These are phyloP conservation scores for Rachicladosporium sp. DNA, from an alignment of 2,329 filamentous ascomycete species.

Conservation along the genomic window DNA sequence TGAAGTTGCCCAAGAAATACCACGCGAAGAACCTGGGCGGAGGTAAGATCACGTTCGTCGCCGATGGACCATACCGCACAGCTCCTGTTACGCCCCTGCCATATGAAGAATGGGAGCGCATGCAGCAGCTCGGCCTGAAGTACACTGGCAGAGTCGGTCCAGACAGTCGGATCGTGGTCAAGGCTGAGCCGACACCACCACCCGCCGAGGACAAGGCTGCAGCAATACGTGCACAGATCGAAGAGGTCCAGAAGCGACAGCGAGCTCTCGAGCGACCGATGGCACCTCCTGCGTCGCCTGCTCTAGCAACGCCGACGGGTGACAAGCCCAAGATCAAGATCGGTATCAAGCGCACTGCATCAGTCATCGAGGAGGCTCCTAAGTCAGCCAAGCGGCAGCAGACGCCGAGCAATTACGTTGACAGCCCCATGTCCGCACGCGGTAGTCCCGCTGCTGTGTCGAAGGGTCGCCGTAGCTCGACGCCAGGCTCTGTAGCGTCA, in stretches of 20 bases:
- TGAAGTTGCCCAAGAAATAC: conserved; percentile 48
- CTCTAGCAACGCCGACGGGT: conserved; percentile 6
- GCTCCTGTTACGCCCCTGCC: conserved; percentile 16
- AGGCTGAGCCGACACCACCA: conserved; percentile 1
- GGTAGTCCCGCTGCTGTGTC: neutral
- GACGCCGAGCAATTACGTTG: conserved; percentile 1
- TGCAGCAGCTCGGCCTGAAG: conserved; percentile 17
- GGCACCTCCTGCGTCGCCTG: conserved; percentile 3
- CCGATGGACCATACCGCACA: conserved; percentile 15
- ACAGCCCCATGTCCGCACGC: conserved; percentile 1
- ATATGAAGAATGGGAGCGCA: conserved; percentile 16
- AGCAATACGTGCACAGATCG: neutral
- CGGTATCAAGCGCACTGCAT: conserved; percentile 14
- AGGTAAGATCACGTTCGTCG: conserved; percentile 27
- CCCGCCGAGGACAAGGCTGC: neutral
- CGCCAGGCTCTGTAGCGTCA: conserved; percentile 1
- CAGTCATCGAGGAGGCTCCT: conserved; percentile 13
- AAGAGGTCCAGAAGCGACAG: conserved; percentile 1
- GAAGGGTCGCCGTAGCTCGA: conserved; percentile 2
- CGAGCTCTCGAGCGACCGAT: conserved; percentile 4
- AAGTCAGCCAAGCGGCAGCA: conserved; percentile 15
- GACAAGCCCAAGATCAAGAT: conserved; percentile 18
- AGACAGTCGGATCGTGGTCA: neutral
- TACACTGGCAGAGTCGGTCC: conserved; percentile 20
- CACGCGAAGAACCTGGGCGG: conserved; percentile 40